phyloP scores from a whole-genome alignment of 2,329 filamentous ascomycete species.

The Aspergillus flavus region DNA sequence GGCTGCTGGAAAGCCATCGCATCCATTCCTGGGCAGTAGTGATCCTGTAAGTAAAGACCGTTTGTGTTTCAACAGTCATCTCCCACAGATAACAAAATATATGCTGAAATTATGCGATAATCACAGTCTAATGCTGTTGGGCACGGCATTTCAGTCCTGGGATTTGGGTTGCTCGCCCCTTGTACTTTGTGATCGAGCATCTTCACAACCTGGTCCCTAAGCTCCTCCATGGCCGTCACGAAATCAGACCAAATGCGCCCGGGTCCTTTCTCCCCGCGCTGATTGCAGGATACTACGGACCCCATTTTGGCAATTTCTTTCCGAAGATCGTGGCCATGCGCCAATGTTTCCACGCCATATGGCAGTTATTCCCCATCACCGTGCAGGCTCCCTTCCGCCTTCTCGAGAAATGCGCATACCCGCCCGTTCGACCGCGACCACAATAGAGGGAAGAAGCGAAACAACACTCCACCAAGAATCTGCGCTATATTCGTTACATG shows the following conservation, averaged over 20 bases:
- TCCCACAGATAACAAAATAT: neutral
- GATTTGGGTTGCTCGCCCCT: conserved; percentile 5
- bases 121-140: neutral
- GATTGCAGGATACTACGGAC: conserved; percentile 5
- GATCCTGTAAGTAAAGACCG: conserved; percentile 2
- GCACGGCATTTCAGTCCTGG: neutral
- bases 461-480: neutral
- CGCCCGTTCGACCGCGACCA: too few relatives aligned
- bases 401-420: neutral
- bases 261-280: conserved; percentile 6
- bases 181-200: conserved; percentile 7
- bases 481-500: neutral
- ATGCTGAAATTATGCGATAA: neutral
- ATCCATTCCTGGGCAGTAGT: neutral
- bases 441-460: neutral
- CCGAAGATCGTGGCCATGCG: conserved; percentile 6
- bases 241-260: neutral
- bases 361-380: conserved; percentile 17
- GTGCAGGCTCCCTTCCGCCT: conserved; percentile 9
- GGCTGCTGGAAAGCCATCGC: conserved; percentile 19
- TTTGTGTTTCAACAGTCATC: too few relatives aligned
- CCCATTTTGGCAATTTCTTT: conserved; percentile 7
- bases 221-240: neutral
- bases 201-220: conserved; percentile 4
- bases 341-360: conserved; percentile 11